These are phyloP conservation scores for Scheffersomyces segobiensis DNA, from an alignment of 1,139 yeast genomes.

Conservation along the genomic window DNA sequence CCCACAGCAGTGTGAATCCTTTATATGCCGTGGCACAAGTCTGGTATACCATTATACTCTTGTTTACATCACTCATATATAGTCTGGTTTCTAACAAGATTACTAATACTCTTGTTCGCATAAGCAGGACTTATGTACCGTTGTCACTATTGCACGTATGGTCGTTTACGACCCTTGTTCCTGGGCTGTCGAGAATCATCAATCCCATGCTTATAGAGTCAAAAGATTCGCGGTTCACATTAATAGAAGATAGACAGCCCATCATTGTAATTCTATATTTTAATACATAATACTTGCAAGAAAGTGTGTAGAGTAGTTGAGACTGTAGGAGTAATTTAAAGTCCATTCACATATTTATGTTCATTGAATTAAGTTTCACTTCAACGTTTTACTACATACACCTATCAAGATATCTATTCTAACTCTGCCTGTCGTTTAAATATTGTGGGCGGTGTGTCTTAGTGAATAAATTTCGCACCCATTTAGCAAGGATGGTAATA, in stretches of 20 bases:
- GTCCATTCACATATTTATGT: too few species aligned
- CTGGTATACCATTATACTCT: not conserved
- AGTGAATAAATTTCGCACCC: too few species aligned
- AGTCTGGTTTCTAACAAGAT: not conserved
- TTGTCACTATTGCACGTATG: not conserved
- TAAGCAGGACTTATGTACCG: conserved; percentile 18
- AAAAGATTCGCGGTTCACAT: not conserved
- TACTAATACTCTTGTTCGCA: conserved; percentile 11
- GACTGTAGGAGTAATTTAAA: not conserved
- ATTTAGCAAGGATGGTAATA: too few species aligned
- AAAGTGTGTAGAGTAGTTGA: not conserved
- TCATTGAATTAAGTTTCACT: too few species aligned
- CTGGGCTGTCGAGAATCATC: not conserved
- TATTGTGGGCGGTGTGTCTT: too few species aligned
- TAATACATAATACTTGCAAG: not conserved
- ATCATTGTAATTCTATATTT: not conserved
- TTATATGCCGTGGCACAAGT: not conserved
- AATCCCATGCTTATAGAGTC: not conserved
- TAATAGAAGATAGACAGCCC: not conserved
- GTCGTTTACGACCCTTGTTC: not conserved
- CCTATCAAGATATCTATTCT: too few species aligned
- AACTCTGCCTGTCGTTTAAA: too few species aligned
- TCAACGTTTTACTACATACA: too few species aligned
- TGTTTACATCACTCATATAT: not conserved
- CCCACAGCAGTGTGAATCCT: not conserved